Evolutionary conservation across 176 grass and related monocot species (phyloP).

Genomic region (Oryza officinalis): DNA sequence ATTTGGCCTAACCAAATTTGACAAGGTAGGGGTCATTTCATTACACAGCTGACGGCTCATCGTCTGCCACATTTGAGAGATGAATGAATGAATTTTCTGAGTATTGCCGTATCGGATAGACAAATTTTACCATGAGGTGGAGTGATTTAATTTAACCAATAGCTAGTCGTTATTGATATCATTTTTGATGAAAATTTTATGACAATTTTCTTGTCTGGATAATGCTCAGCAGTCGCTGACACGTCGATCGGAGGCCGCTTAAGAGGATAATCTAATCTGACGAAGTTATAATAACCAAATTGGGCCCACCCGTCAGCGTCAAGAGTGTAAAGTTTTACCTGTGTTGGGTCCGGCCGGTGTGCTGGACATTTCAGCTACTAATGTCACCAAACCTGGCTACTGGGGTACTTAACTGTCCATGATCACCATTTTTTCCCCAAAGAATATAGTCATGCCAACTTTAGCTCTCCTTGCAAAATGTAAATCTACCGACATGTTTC

Average conservation of each 20-base stretch:
- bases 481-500: neutral
- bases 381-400: neutral
- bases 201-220: neutral
- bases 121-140: neutral
- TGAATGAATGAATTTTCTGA: neutral
- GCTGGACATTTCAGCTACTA: neutral
- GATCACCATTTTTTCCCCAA: too few relatives aligned
- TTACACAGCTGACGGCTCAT: neutral
- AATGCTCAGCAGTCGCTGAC: neutral
- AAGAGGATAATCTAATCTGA: neutral
- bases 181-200: neutral
- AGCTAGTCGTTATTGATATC: neutral
- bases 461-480: neutral
- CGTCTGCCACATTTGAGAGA: neutral
- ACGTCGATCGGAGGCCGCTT: neutral
- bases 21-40: neutral
- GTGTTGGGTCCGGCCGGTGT: neutral
- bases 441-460: neutral
- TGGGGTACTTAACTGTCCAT: neutral
- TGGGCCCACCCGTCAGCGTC: neutral
- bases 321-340: neutral
- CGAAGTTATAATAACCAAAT: neutral
- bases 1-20: neutral
- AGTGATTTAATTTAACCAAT: neutral
- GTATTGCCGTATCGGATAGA: neutral